Base-by-base conservation (phyloP, 2,329 filamentous ascomycete species). In the Teratosphaeria viscida region DNA sequence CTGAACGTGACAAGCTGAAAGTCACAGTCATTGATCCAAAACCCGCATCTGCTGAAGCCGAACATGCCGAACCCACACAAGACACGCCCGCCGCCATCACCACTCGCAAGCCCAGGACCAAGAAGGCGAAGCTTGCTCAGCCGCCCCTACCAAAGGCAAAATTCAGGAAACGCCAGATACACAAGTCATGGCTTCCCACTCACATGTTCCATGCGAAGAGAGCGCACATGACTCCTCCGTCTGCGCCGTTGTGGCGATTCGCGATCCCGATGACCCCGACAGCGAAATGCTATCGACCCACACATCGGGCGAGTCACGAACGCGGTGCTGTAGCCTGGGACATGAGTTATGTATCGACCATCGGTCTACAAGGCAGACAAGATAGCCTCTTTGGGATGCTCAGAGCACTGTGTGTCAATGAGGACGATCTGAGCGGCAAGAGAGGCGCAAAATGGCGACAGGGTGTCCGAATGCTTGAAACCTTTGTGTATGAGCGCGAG, bases 101-200 rank as follows among this genome's bases (percentile, higher is more conserved):
- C 43, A 65, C 67, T 10, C 64, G 71, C 11, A 78, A 80, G 49
- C 84, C 87, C 1, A 90, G 88, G 73, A 84, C 89, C 65, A 86
- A 86, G 71, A 84, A 85, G 66, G 85, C 90, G 1, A 78, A 77
- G 57, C 80, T 92, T 56, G 88, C 89, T 58, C 79, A 83, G n/a
- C 81, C 85, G 5, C 77, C 78, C 5, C 78, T 72, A 72, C 85
- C 84, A 1, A 81, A 80, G 53, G 83, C 82, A 26, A 92, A 87
- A 68, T 97, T 90, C 71, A 85, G 87, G 65, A 94, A 90, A 74
- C 85, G 94, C 35, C 92, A 97, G 71, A 77, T 87, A 54, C 81
- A 89, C 72, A 97, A 97, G 78, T 91, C 89, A 2, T 96, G 92
- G 90, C 79, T 99, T 16, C 94, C 94, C 0, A 97, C 94, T 6